phyloP scores from a whole-genome alignment of 2,329 filamentous ascomycete genomes.

The Thelonectria olida region DNA sequence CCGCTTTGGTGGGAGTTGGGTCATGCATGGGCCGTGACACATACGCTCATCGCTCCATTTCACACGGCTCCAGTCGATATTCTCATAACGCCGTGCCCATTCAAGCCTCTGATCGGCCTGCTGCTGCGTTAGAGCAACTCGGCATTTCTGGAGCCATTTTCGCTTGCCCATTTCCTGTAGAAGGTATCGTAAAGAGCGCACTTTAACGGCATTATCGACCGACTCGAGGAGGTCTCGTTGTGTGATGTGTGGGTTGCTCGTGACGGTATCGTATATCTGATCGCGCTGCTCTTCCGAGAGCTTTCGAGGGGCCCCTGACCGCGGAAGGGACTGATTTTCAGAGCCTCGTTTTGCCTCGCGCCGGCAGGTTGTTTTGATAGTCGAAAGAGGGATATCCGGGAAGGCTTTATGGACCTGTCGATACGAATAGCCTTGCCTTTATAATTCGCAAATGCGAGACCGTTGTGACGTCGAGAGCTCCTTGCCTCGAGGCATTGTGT shows the following conservation, averaged over 20 bases:
- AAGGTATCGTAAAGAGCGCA: neutral
- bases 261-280: neutral
- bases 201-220: neutral
- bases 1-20: too few species aligned
- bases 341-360: neutral
- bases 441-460: constrained; percentile 2
- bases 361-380: neutral
- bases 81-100: neutral
- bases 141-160: neutral
- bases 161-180: neutral
- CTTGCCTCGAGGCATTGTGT: constrained; percentile 8
- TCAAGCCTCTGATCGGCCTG: neutral
- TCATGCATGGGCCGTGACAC: too few species aligned
- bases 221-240: neutral
- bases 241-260: neutral
- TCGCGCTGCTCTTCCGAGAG: neutral
- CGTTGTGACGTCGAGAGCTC: neutral
- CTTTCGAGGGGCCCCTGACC: neutral
- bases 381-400: neutral
- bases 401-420: neutral
- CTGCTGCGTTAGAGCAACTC: neutral
- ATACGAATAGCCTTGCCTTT: neutral
- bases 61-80: neutral
- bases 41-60: neutral
- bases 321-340: neutral